Percentiles rank a stretch among this genome's conserved stretches.
These are phyloP conservation scores for Nectriaceae sp. DNA, from an alignment of 2,329 filamentous ascomycete genomes.

Conservation along the genomic window DNA sequence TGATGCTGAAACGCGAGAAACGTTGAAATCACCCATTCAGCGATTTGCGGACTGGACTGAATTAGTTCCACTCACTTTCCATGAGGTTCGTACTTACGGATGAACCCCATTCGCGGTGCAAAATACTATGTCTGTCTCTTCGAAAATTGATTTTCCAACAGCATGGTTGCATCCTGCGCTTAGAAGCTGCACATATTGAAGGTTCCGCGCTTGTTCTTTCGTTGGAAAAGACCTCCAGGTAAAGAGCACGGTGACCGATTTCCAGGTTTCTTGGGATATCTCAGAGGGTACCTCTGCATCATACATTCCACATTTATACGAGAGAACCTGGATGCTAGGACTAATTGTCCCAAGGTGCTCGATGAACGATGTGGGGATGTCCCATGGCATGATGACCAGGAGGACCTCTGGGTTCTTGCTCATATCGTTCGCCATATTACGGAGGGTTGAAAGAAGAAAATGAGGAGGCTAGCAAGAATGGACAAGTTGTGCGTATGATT, in stretches of 20 bases:
- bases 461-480: no score
- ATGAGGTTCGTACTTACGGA: neutral
- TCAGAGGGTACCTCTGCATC: neutral
- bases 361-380: neutral
- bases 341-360: neutral
- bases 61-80: no score
- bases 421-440: no score
- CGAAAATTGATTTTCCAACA: neutral
- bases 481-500: no score
- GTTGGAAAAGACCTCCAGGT: neutral
- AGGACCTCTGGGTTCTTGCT: neutral
- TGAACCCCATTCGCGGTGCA: conserved; percentile 1
- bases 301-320: neutral
- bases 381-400: neutral
- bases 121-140: neutral
- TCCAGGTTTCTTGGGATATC: neutral
- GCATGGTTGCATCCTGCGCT: neutral
- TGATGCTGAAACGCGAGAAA: neutral
- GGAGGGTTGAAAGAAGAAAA: no score
- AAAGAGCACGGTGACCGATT: neutral
- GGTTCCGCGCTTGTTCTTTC: neutral
- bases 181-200: neutral
- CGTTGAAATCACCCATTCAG: neutral
- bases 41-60: neutral
- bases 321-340: neutral